These are phyloP conservation scores for Exophiala sideris DNA, from an alignment of 2,329 filamentous ascomycete species.

Conservation along the genomic window DNA sequence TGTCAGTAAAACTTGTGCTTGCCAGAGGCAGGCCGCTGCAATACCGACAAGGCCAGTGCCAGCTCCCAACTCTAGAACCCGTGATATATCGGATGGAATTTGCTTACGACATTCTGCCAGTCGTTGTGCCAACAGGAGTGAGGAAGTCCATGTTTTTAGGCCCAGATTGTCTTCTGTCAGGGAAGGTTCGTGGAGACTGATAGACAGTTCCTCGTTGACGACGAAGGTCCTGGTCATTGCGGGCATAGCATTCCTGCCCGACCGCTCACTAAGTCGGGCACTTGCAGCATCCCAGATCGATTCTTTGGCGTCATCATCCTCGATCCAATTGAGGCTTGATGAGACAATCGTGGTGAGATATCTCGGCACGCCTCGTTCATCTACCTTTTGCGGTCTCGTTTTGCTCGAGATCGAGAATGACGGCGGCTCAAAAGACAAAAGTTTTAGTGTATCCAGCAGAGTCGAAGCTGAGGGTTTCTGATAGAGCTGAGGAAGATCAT, in stretches of 20 bases:
- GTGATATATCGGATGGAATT: constrained; percentile 24
- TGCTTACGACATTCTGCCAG: constrained; percentile 45
- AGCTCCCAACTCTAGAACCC: constrained; percentile 74
- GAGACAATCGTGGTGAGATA: constrained; percentile 49
- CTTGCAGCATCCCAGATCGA: constrained; percentile 72
- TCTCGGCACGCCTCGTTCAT: constrained; percentile 40
- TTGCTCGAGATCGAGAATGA: constrained; percentile 32
- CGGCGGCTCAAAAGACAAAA: constrained; percentile 64
- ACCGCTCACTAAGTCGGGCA: constrained; percentile 75
- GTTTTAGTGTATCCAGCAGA: constrained; percentile 63
- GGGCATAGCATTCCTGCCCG: constrained; percentile 70
- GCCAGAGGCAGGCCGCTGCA: constrained; percentile 71
- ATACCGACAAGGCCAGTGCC: constrained; percentile 90
- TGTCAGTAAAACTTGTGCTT: constrained; percentile 66
- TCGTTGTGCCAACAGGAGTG: constrained; percentile 75
- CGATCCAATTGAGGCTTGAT: constrained; percentile 44
- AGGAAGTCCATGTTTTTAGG: constrained; percentile 93
- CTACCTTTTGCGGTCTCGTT: constrained; percentile 33
- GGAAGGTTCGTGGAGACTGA: constrained; percentile 79
- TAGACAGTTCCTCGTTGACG: constrained; percentile 55
- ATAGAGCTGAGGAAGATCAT: constrained; percentile 81
- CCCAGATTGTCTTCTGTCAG: constrained; percentile 85
- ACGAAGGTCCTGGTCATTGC: constrained; percentile 59
- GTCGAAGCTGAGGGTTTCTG: constrained; percentile 65
- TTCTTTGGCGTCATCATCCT: constrained; percentile 42